Conservation (phyloP, 305 asterid genomes). For the Rubia tinctorum region DNA sequence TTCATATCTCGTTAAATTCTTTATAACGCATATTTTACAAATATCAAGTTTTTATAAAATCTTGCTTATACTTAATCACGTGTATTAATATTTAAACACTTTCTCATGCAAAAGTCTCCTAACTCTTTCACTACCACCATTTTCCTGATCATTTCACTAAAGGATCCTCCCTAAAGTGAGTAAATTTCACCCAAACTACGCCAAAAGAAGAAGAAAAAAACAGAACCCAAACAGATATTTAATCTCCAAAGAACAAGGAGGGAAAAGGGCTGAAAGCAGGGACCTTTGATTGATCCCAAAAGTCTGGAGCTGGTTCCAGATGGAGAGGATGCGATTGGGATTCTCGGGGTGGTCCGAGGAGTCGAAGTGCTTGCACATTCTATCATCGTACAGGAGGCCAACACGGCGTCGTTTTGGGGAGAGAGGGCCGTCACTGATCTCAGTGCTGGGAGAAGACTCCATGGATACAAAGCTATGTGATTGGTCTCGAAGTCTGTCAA, state of each 20-base stretch:
- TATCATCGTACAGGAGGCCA: conserved; percentile 71
- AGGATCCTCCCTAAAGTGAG: neutral
- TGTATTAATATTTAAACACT: neutral
- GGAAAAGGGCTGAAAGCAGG: conserved; percentile 4
- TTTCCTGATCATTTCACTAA: neutral
- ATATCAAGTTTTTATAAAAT: too few relatives aligned
- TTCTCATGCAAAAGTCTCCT: neutral
- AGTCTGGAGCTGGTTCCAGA: conserved; percentile 66
- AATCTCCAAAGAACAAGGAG: neutral
- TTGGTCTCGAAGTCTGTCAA: neutral
- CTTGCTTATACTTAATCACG: too few relatives aligned
- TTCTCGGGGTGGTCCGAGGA: conserved; percentile 64
- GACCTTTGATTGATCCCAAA: conserved; percentile 70
- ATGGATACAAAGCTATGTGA: neutral
- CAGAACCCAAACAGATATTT: neutral
- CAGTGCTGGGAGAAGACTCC: conserved; percentile 2
- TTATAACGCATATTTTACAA: too few relatives aligned
- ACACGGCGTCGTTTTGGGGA: conserved; percentile 45
- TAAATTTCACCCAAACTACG: neutral
- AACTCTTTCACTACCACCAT: neutral
- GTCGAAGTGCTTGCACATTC: conserved; percentile 73
- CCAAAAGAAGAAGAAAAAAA: neutral
- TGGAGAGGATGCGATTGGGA: conserved; percentile 68
- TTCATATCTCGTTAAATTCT: too few relatives aligned
- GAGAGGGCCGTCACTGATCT: neutral